phyloP scores from a whole-genome alignment of 495 filamentous ascomycete species.

The Paragyromitra xinjiangensis region DNA sequence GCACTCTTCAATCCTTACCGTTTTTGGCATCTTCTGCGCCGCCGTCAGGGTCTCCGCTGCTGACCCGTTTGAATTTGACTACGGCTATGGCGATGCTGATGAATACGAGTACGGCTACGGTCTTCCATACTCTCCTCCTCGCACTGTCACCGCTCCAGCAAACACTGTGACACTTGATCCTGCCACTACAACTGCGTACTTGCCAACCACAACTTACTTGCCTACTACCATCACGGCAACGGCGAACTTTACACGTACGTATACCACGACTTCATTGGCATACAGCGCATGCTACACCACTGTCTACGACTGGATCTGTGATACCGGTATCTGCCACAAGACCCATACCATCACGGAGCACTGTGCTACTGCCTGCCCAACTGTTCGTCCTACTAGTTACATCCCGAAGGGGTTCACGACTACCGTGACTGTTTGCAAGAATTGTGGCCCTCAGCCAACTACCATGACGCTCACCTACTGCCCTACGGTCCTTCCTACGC shows the following conservation, averaged over 20 bases:
- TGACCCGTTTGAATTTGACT: constrained; percentile 39
- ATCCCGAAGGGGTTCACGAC: constrained; percentile 53
- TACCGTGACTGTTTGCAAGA: constrained; percentile 52
- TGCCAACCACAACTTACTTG: constrained; percentile 29
- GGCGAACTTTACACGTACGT: constrained; percentile 37
- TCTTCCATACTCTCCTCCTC: constrained; percentile 36
- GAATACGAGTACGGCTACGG: constrained; percentile 51
- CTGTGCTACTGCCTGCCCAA: constrained; percentile 49
- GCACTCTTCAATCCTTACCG: constrained; percentile 37
- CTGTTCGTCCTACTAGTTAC: constrained; percentile 33
- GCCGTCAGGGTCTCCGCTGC: constrained; percentile 26
- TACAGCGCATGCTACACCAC: constrained; percentile 54
- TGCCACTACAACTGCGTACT: constrained; percentile 32
- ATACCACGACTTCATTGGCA: constrained; percentile 36
- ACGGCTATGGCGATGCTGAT: constrained; percentile 37
- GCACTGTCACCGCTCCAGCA: constrained; percentile 37
- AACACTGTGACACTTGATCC: constrained; percentile 26
- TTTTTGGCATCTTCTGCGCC: constrained; percentile 37
- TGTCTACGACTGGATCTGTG: constrained; percentile 47
- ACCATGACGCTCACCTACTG: constrained; percentile 51
- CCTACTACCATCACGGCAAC: constrained; percentile 41
- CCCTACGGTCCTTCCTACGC: constrained; percentile 28
- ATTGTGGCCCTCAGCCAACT: constrained; percentile 50
- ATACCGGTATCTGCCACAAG: constrained; percentile 48
- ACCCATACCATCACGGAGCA: constrained; percentile 54